phyloP scores from a whole-genome alignment of 1,139 yeast species.

The Neolecta irregularis region DNA sequence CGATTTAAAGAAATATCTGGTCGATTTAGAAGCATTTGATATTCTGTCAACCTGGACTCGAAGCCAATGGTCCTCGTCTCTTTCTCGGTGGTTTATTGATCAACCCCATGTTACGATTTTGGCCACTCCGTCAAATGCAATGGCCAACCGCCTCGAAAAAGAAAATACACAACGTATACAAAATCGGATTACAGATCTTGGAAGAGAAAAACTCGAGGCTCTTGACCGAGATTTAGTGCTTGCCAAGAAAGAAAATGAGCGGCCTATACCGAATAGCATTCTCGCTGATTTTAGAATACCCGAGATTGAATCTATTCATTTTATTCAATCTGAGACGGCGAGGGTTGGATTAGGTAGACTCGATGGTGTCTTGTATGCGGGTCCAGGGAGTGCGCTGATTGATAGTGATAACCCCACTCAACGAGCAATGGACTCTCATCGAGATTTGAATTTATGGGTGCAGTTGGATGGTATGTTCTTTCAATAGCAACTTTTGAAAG shows the following conservation, averaged over 20 bases:
- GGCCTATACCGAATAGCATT: conserved; percentile 56
- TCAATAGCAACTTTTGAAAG: conserved; percentile 34
- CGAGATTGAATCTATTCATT: conserved; percentile 57
- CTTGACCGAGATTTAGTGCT: conserved; percentile 36
- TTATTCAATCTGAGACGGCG: conserved; percentile 54
- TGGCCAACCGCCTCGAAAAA: conserved; percentile 39
- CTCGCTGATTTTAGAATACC: conserved; percentile 50
- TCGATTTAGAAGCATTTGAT: conserved; percentile 47
- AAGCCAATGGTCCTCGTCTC: conserved; percentile 40
- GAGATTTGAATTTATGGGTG: conserved; percentile 3
- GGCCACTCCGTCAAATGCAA: conserved; percentile 54
- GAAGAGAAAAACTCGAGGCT: conserved; percentile 43
- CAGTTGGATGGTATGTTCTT: not conserved
- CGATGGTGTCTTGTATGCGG: too few relatives aligned
- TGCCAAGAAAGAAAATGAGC: conserved; percentile 57
- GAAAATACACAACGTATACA: conserved; percentile 37
- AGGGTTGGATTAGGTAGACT: conserved; percentile 26
- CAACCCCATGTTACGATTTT: conserved; percentile 60
- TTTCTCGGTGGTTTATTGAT: conserved; percentile 34
- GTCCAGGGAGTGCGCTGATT: too few relatives aligned
- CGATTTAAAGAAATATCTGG: conserved; percentile 40
- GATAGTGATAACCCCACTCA: too few relatives aligned
- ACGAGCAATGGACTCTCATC: too few relatives aligned
- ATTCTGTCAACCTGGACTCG: conserved; percentile 43
- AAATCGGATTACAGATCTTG: conserved; percentile 38